These are phyloP conservation scores for Alternaria sp. DNA, from an alignment of 2,329 filamentous ascomycete genomes.

Conservation along the genomic window DNA sequence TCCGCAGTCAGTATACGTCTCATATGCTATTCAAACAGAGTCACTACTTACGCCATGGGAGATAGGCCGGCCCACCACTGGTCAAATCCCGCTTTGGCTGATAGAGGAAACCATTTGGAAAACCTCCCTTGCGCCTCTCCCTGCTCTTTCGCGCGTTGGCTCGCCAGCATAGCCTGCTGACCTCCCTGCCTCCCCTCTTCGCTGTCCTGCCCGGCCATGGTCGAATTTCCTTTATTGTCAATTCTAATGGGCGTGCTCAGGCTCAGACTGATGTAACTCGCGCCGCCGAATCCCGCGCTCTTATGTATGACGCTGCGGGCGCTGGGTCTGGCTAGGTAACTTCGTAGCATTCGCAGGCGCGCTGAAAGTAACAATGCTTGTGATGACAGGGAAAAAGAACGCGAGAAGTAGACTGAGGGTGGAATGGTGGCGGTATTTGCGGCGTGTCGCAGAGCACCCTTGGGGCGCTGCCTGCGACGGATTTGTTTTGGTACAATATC, in stretches of 20 bases:
- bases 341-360: conserved; percentile 46
- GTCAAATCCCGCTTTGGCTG: conserved; percentile 83
- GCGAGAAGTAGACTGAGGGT: neutral
- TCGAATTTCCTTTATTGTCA: conserved; percentile 30
- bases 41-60: conserved; percentile 61
- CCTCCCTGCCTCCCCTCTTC: conserved; percentile 31
- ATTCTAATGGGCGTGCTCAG: conserved; percentile 38
- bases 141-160: conserved; percentile 53
- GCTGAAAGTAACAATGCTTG: neutral
- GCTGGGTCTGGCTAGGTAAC: conserved; percentile 29
- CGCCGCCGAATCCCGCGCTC: conserved; percentile 40
- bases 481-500: conserved; percentile 14
- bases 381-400: neutral
- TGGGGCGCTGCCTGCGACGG: conserved; percentile 24
- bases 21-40: neutral
- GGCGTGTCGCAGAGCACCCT: conserved; percentile 17
- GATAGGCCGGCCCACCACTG: conserved; percentile 83
- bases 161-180: conserved; percentile 58
- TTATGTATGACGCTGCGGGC: conserved; percentile 30
- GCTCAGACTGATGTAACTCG: conserved; percentile 38
- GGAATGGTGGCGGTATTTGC: conserved; percentile 27
- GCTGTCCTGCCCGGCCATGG: conserved; percentile 36
- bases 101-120: conserved; percentile 74
- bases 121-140: conserved; percentile 41
- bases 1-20: neutral